A percentile compares a stretch with the other conserved stretches of the same genome.
phyloP scores from a whole-genome alignment of 306 rosid species.

The Vachellia collinsii region DNA sequence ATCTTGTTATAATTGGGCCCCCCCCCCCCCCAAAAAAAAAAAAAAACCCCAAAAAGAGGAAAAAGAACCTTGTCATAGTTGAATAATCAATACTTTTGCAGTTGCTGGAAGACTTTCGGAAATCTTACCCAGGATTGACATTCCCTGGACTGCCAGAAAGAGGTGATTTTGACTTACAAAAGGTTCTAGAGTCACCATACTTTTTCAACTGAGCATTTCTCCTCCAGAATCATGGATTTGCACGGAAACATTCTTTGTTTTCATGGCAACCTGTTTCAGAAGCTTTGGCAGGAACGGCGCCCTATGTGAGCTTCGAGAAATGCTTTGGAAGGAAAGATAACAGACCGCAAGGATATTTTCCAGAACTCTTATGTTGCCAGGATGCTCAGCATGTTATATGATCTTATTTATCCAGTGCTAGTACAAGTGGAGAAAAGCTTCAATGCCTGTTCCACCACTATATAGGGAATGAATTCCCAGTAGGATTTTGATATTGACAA shows the following conservation, averaged over 20 bases:
- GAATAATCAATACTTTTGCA: conserved; percentile 42
- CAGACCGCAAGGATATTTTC: conserved; percentile 27
- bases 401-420: neutral
- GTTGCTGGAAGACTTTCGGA: conserved; percentile 73
- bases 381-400: neutral
- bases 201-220: conserved; percentile 66
- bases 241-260: conserved; percentile 22
- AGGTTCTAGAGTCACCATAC: conserved; percentile 79
- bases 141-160: conserved; percentile 75
- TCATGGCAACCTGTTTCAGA: conserved; percentile 12
- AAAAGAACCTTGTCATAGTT: neutral
- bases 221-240: conserved; percentile 4
- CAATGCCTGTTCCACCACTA: neutral
- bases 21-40: too few species aligned
- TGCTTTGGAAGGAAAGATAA: conserved; percentile 27
- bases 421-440: neutral
- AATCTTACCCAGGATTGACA: conserved; percentile 64
- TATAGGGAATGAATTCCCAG: conserved; percentile 22
- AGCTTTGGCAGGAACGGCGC: conserved; percentile 27
- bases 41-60: too few species aligned
- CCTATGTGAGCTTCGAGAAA: conserved; percentile 36
- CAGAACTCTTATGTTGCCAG: neutral
- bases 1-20: too few species aligned
- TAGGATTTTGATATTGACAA: conserved; percentile 32
- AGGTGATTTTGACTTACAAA: conserved; percentile 72